Evolutionary conservation across 768 basidiomycete species (phyloP), one percentile per base, ranked within the genome.

Genomic region (Suillus sp.): DNA sequence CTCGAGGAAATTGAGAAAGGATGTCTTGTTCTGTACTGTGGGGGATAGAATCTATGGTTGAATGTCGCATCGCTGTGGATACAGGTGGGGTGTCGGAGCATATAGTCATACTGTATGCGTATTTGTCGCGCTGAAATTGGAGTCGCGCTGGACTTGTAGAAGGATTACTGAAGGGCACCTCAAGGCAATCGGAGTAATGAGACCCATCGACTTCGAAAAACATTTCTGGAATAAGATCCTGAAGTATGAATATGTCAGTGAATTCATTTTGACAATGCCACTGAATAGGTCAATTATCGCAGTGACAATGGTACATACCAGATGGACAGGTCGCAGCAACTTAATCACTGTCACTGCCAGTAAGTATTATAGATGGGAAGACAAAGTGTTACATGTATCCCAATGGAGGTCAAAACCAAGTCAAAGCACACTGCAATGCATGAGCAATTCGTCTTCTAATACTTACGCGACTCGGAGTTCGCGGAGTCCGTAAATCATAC

Each of bases 401-500:
- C 2, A 25, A 27, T 27, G 30, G 6, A 53, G 11, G 51, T 34
- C 30, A 53, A 20, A 53, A 51, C 8, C 50, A 51, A 30, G 50
- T 30, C 50, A 51, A 20, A 51, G 10, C 18, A 18, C 16, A 1
- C 14, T 50, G 43, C 20, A 10, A 45, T 50, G 25, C 25, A 13
- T 10, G 51, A 10, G 9, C 10, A 30, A 20, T 27, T 32, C 16
- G 18, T 2, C 30, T 5, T 53, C 51, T 53, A n/a, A 48, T 48
- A 48, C 47, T 14, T 48, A 25, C 25, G 13, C 11, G 30, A 13
- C 30, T 53, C 30, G 51, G 51, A 53, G 51, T 40, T 63, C 38
- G 37, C 63, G 63, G 63, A 53, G 22, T 42, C 37, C 16, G 10
- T 60, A 59, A 34, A 40, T 57, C 2, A 57, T 6, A 13, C 34